Evolutionary conservation across 129 eudicot species (phyloP).

Genomic region (Chrysanthemum lavandulifolium): DNA sequence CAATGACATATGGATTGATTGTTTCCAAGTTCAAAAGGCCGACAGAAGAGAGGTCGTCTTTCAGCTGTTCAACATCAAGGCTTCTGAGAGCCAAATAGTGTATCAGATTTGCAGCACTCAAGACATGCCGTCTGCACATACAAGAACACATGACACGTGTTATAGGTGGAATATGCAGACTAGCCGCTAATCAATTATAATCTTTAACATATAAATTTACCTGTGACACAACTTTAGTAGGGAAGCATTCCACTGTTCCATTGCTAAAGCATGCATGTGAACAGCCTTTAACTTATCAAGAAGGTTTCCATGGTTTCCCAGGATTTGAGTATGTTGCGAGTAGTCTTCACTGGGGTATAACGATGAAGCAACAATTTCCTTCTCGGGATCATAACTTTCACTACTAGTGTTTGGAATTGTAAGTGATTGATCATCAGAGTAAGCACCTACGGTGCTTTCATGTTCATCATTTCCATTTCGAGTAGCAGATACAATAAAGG

Average conservation of each 20-base stretch:
- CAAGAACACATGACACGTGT: not conserved
- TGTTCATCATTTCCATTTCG: slow-evolving; percentile 43
- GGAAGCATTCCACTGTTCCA: slow-evolving; percentile 81
- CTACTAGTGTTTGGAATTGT: slow-evolving; percentile 29
- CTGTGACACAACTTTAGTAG: slow-evolving; percentile 54
- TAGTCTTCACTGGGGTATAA: slow-evolving; percentile 25
- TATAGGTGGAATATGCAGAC: not conserved
- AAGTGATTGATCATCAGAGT: slow-evolving; percentile 39
- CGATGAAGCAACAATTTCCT: slow-evolving; percentile 35
- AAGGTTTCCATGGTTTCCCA: slow-evolving; percentile 43
- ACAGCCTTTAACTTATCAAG: slow-evolving; percentile 75
- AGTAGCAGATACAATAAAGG: slow-evolving; percentile 38
- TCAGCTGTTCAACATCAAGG: slow-evolving; percentile 62
- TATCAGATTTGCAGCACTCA: slow-evolving; percentile 58
- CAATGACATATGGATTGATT: slow-evolving; percentile 53
- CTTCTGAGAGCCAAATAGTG: slow-evolving; percentile 72
- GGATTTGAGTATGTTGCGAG: slow-evolving; percentile 22
- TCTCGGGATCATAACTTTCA: slow-evolving; percentile 19
- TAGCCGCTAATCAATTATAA: not conserved
- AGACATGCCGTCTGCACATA: slow-evolving; percentile 55
- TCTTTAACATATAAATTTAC: slow-evolving; percentile 23
- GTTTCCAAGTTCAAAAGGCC: slow-evolving; percentile 73
- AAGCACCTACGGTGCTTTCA: slow-evolving; percentile 36
- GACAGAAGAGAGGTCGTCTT: slow-evolving; percentile 51
- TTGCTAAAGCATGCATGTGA: slow-evolving; percentile 68